Evolutionary conservation across 2,329 filamentous ascomycete species (phyloP), one percentile per base, ranked within the genome.

Genomic region (Pseudopithomyces maydicus): DNA sequence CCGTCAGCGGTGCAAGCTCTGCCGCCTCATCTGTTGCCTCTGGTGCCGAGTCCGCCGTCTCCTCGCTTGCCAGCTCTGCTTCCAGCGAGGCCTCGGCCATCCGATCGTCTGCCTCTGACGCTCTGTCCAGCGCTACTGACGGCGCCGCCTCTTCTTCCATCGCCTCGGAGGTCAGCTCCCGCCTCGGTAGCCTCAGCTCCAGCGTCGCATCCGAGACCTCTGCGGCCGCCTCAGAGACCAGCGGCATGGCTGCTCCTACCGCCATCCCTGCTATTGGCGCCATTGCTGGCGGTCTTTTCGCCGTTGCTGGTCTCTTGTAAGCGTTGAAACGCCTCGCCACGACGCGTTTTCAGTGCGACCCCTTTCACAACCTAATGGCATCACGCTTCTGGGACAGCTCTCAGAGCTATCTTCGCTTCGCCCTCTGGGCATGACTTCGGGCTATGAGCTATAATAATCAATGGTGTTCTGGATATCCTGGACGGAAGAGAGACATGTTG

Each of bases 221-320:
- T 26, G 51, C 55, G 32, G 47, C 54, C 33, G 32, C 56, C 38
- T n/a, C n/a, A n/a, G 46, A 33, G 7, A 44, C 60, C n/a, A 52
- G 57, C 43, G 66, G 52, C 46, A 67, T 63, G 42, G 65, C 66
- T 38, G 56, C 62, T 36, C 61, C 66, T 22, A 68, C 65, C 46
- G 67, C 60, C 32, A 56, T 73, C 35, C 70, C 72, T 12, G 68
- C 62, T 35, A 67, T 74, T 59, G 73, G 71, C 29, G 71, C 68
- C 46, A 54, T 70, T 19, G 71, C 67, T 55, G 71, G 64, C 62
- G 71, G 70, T 60, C 52, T 73, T 46, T 53, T 73, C 53, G 65
- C 69, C 32, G 39, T 66, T 46, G 72, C 70, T 26, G 70, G 69
- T 59, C 68, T 74, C 39, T 71, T 75, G 68, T 74, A 74, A 61